These are phyloP conservation scores for Malus hybrid DNA, from an alignment of 331 rosid species.

Conservation along the genomic window DNA sequence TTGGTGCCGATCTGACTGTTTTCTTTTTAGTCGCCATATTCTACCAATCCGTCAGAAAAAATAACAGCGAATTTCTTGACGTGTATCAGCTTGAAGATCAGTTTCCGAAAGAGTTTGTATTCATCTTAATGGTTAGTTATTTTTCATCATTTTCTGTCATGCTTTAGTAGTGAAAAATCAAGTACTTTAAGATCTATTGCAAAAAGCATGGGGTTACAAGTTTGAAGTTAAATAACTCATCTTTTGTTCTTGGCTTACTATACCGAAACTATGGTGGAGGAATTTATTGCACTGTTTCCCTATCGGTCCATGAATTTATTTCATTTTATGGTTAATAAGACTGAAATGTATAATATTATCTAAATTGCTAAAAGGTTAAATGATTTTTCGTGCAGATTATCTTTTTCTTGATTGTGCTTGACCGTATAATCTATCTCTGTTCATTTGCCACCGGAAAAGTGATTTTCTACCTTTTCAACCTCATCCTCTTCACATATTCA, in stretches of 20 bases:
- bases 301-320: background rate
- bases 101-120: constrained; percentile 89
- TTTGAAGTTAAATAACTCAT: background rate
- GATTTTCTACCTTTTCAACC: constrained; percentile 87
- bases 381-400: constrained; percentile 54
- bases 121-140: constrained; percentile 72
- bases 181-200: background rate
- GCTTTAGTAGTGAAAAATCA: background rate
- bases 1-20: constrained; percentile 85
- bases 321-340: too few relatives aligned
- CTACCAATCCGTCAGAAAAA: constrained; percentile 78
- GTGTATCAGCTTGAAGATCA: constrained; percentile 96
- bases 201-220: background rate
- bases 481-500: constrained; percentile 82
- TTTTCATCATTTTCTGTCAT: constrained; percentile 6
- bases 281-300: background rate
- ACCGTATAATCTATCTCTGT: constrained; percentile 91
- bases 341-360: constrained; percentile 16
- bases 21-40: constrained; percentile 88
- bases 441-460: constrained; percentile 89
- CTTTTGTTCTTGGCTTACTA: background rate
- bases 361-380: constrained; percentile 21
- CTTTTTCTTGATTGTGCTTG: constrained; percentile 96
- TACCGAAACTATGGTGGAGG: constrained; percentile 2
- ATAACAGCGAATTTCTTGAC: constrained; percentile 79